phyloP scores from a whole-genome alignment of 768 basidiomycete species.

The Naganishia randhawae region DNA sequence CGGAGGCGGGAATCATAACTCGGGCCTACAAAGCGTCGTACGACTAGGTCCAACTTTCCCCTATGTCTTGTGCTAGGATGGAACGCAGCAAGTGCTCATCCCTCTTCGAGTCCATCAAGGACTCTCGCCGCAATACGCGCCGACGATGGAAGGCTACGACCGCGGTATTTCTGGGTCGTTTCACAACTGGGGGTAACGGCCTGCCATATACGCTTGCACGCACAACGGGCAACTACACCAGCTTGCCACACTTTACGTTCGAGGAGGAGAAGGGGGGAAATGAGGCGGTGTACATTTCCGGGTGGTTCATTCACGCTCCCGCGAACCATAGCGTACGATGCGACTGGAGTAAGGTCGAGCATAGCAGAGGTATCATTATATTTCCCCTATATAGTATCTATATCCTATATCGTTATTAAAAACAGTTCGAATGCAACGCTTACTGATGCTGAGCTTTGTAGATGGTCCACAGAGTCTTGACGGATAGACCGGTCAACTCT shows the following conservation, averaged over 20 bases:
- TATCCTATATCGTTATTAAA: neutral
- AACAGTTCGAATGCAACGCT: neutral
- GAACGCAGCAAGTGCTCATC: constrained; percentile 33
- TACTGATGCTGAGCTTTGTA: constrained; percentile 16
- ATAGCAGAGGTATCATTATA: neutral
- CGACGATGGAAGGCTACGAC: constrained; percentile 27
- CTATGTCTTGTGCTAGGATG: constrained; percentile 33
- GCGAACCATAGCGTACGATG: constrained; percentile 35
- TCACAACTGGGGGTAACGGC: constrained; percentile 37
- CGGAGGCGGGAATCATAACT: constrained; percentile 19
- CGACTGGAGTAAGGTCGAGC: constrained; percentile 32
- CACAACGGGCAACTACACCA: constrained; percentile 31
- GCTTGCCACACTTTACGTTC: constrained; percentile 30
- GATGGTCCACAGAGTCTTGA: constrained; percentile 2
- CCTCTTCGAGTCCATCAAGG: constrained; percentile 35
- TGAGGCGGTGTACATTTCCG: constrained; percentile 37
- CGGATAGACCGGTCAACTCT: constrained; percentile 9
- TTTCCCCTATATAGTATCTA: neutral
- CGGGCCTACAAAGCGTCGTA: constrained; percentile 36
- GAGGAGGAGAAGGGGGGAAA: constrained; percentile 31
- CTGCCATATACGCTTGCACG: constrained; percentile 36
- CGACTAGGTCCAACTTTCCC: constrained; percentile 32
- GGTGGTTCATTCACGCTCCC: constrained; percentile 35
- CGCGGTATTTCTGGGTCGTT: constrained; percentile 28
- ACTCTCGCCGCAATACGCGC: constrained; percentile 29